Base-by-base conservation (phyloP, 2,329 filamentous ascomycete species). In the Calonectria naviculata region DNA sequence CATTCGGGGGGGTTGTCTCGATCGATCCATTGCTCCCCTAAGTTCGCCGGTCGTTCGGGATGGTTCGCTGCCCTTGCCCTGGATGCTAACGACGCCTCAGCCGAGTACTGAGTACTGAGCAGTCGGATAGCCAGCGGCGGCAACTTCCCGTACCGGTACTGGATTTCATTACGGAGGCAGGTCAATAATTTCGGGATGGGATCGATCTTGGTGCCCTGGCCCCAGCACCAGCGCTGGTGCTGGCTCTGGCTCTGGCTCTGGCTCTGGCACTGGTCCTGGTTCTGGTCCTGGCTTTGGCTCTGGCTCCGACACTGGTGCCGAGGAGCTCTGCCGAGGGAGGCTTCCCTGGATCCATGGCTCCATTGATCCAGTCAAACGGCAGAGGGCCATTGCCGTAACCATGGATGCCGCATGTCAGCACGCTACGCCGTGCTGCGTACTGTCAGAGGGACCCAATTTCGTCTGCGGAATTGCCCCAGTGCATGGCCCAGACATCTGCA, bases 1-100 rank as follows among this genome's bases (percentile, higher is more conserved):
- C 68, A 65, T 71, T 68, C 65, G 38, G 74, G 38, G 74, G 61
- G 56, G 36, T 70, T 67, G 61, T 71, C 73, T 75, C 76, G 75
- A 76, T 78, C 73, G 71, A 75, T 76, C 74, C 73, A 71, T 75
- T 19, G 46, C 67, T 42, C 31, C 62, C 21, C 60, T 65, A 36
- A 61, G 42, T 70, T 65, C 41, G 47, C 65, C 44, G 41, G 68
- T 56, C 34, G 64, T 49, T 68, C 54, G 54, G 64, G 19, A 52
- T 64, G 60, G 71, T 72, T 73, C 70, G 67, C 70, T 71, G 70
- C 70, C 70, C 71, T 73, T 68, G 71, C 68, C 71, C 64, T 67
- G 58, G 52, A 56, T 31, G 52, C 31, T 58, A 58, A 58, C 9
- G 34, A 58, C 52, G 52, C 34, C 34, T 36, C 52, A 17, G 9